Base-by-base conservation (phyloP, 441 rosid species). In the Populus hybrid region DNA sequence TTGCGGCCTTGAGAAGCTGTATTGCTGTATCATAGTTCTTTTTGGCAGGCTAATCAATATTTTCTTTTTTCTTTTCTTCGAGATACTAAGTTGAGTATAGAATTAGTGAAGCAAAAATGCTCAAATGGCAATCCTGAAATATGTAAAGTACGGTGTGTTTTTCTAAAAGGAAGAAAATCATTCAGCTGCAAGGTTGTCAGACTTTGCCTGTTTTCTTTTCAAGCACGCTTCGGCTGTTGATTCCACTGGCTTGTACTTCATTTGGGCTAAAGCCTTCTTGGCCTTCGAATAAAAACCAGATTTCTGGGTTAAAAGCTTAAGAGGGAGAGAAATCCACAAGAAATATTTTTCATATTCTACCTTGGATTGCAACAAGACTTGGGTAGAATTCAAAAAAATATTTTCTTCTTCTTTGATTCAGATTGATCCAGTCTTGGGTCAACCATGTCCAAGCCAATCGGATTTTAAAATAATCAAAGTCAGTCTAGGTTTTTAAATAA, bases 1-100 rank as follows among this genome's bases (percentile, higher is more conserved):
- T 86, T 89, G 9, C 84, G 76, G 79, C 87, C 83, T 5, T 87
- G 80, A 83, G 70, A 79, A 76, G 38, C 72, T 76, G 65, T 67
- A 50, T 63, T 30, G 65, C 46, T 69, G 30, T 54, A n/a, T 73
- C 68, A 67, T 34, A 54, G 59, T 23, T 66, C 35, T 54, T 23
- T 46, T 80, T 42, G 61, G n/a, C 50, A 69, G 72, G 50, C 72
- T 50, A 67, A 50, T 50, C 59, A 24, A 34, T 42, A 28, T 46
- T 24, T 24, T 46, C 38, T 36, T 68, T 65, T 50, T 32, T 30
- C 73, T 18, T 11, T 11, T 34, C 36, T 54, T 78, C 76, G 66
- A 73, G 73, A 69, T 73, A 21, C 61, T 20, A 69, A 71, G 21
- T 18, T 18, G 72, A 30, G 3, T 79, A 79, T 75, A 81, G 9